Conservation (phyloP, 176 grass and related monocot species). For the Tillandsia leiboldiana region DNA sequence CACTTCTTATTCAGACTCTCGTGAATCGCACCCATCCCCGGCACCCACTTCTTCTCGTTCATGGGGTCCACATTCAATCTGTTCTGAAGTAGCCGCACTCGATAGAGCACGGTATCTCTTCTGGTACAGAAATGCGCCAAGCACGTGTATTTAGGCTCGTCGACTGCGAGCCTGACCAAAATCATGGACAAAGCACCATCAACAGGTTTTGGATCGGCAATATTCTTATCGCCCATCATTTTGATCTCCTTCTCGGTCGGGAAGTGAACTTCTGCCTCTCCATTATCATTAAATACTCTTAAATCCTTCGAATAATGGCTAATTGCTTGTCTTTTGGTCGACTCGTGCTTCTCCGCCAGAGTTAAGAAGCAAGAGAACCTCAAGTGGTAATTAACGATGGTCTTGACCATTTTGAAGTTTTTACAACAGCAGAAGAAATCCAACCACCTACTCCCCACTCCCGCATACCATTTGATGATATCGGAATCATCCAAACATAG, state of each 20-base stretch:
- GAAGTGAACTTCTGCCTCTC: conserved; percentile 42
- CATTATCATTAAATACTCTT: conserved; percentile 46
- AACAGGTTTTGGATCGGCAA: conserved; percentile 65
- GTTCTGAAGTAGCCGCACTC: conserved; percentile 82
- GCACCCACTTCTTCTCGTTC: conserved; percentile 78
- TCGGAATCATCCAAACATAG: conserved; percentile 76
- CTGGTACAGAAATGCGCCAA: conserved; percentile 65
- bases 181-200: conserved; percentile 76
- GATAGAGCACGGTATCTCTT: conserved; percentile 55
- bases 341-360: conserved; percentile 83
- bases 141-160: conserved; percentile 38
- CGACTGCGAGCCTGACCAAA: conserved; percentile 55
- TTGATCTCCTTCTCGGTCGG: conserved; percentile 82
- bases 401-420: conserved; percentile 90
- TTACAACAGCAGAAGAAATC: conserved; percentile 84
- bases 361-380: conserved; percentile 97
- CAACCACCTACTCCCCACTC: conserved; percentile 77
- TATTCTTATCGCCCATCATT: conserved; percentile 86
- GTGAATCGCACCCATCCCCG: conserved; percentile 61
- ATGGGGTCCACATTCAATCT: conserved; percentile 72
- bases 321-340: conserved; percentile 75
- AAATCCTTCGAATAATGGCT: conserved; percentile 88
- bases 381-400: conserved; percentile 70
- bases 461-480: conserved; percentile 94
- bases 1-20: conserved; percentile 94